phyloP scores from a whole-genome alignment of 1,139 yeast genomes.

The Blastobotrys niveus region DNA sequence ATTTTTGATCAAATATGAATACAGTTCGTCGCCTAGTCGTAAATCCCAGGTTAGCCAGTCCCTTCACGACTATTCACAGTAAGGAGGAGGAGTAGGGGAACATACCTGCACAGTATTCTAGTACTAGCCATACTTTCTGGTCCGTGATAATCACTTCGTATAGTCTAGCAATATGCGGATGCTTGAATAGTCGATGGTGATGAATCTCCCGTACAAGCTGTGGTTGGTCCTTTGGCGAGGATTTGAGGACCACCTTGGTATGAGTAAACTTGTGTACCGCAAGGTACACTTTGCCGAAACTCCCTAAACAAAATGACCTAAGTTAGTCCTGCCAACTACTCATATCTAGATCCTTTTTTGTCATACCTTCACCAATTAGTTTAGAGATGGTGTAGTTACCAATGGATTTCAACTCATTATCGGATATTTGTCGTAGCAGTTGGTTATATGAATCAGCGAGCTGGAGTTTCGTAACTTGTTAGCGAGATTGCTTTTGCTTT shows the following conservation, averaged over 20 bases:
- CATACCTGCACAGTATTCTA: constrained; percentile 70
- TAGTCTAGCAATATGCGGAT: constrained; percentile 75
- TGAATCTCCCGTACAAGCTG: constrained; percentile 89
- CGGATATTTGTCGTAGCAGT: constrained; percentile 51
- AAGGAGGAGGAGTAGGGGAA: neutral
- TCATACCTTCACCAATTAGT: constrained; percentile 66
- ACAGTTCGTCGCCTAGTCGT: constrained; percentile 83
- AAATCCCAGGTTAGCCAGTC: constrained; percentile 1
- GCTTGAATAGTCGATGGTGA: constrained; percentile 78
- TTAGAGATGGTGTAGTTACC: constrained; percentile 70
- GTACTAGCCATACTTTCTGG: constrained; percentile 72
- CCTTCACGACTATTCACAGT: neutral
- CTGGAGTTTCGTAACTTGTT: constrained; percentile 19
- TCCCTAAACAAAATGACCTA: constrained; percentile 35
- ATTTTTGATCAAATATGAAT: constrained; percentile 55
- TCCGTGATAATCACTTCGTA: constrained; percentile 86
- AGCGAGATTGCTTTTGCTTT: neutral
- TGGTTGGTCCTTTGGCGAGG: constrained; percentile 77
- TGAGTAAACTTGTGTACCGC: constrained; percentile 73
- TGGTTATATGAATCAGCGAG: constrained; percentile 61
- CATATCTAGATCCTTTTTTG: neutral
- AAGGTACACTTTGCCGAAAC: constrained; percentile 85
- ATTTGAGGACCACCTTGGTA: constrained; percentile 75
- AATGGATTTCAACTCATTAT: constrained; percentile 51
- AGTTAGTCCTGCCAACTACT: neutral